phyloP scores from a whole-genome alignment of 176 grass and related monocot species.

The Carex pumila region DNA sequence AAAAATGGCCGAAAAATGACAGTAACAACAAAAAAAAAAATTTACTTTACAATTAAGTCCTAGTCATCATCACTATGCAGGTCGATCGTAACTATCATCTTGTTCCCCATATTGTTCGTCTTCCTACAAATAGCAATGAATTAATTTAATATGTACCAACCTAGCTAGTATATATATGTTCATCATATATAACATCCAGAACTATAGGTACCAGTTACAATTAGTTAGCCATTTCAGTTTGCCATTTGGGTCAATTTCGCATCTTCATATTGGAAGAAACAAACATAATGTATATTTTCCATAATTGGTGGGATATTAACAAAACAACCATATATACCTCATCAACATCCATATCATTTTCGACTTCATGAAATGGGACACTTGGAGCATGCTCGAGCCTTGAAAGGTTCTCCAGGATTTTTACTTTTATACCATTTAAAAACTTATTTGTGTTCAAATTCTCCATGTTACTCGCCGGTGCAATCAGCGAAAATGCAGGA shows the following conservation, averaged over 20 bases:
- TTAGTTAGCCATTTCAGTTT: not conserved
- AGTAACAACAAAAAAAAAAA: not conserved
- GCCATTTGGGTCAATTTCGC: not conserved
- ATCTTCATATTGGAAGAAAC: not conserved
- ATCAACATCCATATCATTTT: not conserved
- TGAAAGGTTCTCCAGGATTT: constrained; percentile 21
- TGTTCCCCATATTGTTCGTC: not conserved
- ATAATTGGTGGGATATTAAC: not conserved
- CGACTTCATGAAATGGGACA: constrained; percentile 3
- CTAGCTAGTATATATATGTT: no score
- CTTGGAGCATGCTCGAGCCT: constrained; percentile 20
- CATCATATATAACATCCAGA: not conserved
- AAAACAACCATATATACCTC: not conserved
- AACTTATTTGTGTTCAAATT: constrained; percentile 46
- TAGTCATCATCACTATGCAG: not conserved
- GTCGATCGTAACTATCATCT: not conserved
- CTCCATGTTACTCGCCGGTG: constrained; percentile 88
- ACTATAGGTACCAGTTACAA: not conserved
- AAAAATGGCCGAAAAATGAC: not conserved
- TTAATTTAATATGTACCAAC: not conserved
- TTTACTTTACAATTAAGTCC: not conserved
- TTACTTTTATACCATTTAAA: not conserved
- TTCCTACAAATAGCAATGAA: constrained; percentile 12
- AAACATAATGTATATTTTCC: not conserved
- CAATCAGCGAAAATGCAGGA: constrained; percentile 67